Base-by-base conservation (phyloP, 352 stramenopile genomes). In the Phytopythium aichiense region DNA sequence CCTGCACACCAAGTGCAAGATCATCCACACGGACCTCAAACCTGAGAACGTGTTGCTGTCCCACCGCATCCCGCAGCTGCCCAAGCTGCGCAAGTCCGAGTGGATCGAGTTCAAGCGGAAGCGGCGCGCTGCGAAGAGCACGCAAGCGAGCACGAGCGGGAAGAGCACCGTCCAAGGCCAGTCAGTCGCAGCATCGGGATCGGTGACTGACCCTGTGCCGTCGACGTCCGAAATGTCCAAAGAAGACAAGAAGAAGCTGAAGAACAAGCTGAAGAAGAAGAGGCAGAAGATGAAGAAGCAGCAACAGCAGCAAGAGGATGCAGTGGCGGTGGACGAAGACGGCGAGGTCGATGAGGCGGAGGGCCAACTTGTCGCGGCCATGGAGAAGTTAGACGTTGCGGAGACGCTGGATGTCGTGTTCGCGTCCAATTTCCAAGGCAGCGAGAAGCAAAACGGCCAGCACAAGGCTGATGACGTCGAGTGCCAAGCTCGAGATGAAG, bases 11-110 rank as follows among this genome's bases (percentile, higher is more conserved):
- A 90, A 98, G 65, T 99, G 97, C 78, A 67, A 97, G 60, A 99
- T 99, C 67, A 99, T 99, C 75, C 98, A 99, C 82, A 99, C 97
- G 7, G 98, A 99, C 83, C 75, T 99, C 7, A 99, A 99, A 68
- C 97, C 97, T 0, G 98, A 99, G 76, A 99, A 99, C 73, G 93
- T 99, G 23, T 68, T 99, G 46, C 73, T 99, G 2, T 94, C 72
- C 51, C 73, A 88, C 60, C 75, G 66, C 15, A 89, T 95, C 30
- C 83, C 83, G 8, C 81, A 87, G 22, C 68, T 95, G 11, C 81
- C 82, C 1, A 79, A 79, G 38, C 72, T 95, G 48, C 73, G 76
- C 35, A 84, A 83, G 46, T 75, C 81, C 15, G 66, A 84, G 54
- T 93, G 82, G 62, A 18, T 69, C 22, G 65, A 79, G 25, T 72